These are phyloP conservation scores for Rhodotorula paludigena DNA, from an alignment of 768 basidiomycete species.

Conservation along the genomic window DNA sequence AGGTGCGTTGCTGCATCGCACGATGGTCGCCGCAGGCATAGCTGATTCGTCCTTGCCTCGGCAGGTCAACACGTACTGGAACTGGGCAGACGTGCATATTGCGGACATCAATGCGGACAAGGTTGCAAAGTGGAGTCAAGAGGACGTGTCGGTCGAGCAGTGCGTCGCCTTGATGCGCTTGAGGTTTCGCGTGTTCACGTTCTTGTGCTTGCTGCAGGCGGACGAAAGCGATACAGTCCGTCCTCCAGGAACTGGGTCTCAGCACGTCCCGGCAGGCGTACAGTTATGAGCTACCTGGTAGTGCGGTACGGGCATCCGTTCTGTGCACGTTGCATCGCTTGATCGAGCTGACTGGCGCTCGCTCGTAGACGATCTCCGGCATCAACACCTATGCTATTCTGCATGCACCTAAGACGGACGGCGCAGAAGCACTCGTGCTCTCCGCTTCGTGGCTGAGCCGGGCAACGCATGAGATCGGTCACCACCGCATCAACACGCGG, in stretches of 20 bases:
- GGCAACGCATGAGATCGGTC: constrained; percentile 17
- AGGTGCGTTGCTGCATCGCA: constrained; percentile 55
- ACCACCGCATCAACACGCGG: constrained; percentile 61
- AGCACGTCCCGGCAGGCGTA: constrained; percentile 66
- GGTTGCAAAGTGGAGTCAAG: constrained; percentile 53
- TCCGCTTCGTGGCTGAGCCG: constrained; percentile 83
- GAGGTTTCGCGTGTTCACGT: constrained; percentile 6
- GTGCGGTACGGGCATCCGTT: constrained; percentile 52
- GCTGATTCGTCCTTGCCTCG: background rate
- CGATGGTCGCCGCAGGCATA: background rate
- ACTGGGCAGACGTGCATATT: constrained; percentile 79
- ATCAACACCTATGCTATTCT: constrained; percentile 77
- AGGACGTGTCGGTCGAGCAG: constrained; percentile 51
- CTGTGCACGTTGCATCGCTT: too few species aligned
- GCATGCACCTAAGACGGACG: constrained; percentile 81
- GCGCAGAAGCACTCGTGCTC: constrained; percentile 84
- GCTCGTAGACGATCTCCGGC: constrained; percentile 57
- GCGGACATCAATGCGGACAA: constrained; percentile 76
- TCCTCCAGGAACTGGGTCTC: constrained; percentile 73
- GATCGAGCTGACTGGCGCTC: background rate
- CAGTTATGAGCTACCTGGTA: constrained; percentile 52
- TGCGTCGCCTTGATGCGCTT: constrained; percentile 55
- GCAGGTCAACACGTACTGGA: constrained; percentile 86
- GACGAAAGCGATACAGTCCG: constrained; percentile 57
- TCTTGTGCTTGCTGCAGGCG: constrained; percentile 53